Evolutionary conservation across 2,329 filamentous ascomycete species (phyloP), one percentile per base, ranked within the genome.

Genomic region (Trichoderma simmonsii): DNA sequence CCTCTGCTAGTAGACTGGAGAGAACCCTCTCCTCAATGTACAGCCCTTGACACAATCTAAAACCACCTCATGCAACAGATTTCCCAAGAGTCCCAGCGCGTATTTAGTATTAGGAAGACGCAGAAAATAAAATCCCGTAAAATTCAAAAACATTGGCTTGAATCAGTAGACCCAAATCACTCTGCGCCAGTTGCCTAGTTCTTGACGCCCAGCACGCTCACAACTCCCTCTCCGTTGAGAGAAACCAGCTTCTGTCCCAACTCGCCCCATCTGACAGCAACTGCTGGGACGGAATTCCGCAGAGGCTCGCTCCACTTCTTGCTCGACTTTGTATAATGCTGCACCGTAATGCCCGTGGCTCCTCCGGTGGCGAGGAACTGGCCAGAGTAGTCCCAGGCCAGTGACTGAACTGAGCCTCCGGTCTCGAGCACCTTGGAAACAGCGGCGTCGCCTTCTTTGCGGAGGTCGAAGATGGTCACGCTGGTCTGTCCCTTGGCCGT

Each of bases 311-410:
- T 92, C 96, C 96, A 99, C 72, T 88, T 87, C 88, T 97, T 99
- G 73, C 89, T 87, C 67, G 90, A 86, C 87, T 98, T 99, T 74
- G 89, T 88, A 82, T 97, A 99, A 78, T 97, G 92, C 81, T 96
- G 93, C 54, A 99, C 93, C 6, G 92, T 93, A 61, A 98, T 85
- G 32, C 94, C 94, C 59, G 91, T 90, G 4, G 91, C 87, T 7
- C 95, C 95, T 4, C 90, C 93, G 14, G 92, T 92, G 30, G 95
- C 93, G 68, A 99, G 86, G 84, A 93, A 99, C 82, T 98, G 95
- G 57, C 95, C 95, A 7, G 93, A 96, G 84, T 97, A 98, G 79
- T 99, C 96, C 95, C 95, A 99, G 63, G 87, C 86, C 74, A 98
- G 86, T 54, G 88, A 90, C 73, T 92, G 88, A 62, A 97, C 89